These are phyloP conservation scores for Arthrobotrys musiformis DNA, from an alignment of 2,329 filamentous ascomycete species.

Conservation along the genomic window DNA sequence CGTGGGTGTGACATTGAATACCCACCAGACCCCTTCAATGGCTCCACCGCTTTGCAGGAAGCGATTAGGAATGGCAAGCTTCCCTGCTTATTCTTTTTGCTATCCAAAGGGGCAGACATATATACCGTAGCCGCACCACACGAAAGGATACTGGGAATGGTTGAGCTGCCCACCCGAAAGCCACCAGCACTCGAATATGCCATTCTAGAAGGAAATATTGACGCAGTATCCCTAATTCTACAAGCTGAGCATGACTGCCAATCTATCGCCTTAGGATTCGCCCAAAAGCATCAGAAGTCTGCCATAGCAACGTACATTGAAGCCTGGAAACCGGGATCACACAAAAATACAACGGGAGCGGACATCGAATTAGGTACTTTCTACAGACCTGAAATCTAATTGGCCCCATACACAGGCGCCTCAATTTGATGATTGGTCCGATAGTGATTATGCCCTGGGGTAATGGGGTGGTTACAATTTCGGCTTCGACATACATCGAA, in stretches of 20 bases:
- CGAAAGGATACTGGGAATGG: too few relatives aligned
- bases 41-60: background rate
- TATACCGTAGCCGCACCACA: background rate
- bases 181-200: background rate
- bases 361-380: too few relatives aligned
- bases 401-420: too few relatives aligned
- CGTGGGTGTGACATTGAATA: background rate
- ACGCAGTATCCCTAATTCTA: background rate
- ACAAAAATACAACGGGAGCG: background rate
- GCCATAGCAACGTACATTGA: background rate
- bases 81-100: background rate
- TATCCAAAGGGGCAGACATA: slow-evolving; percentile 15
- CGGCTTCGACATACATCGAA: too few relatives aligned
- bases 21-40: background rate
- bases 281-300: background rate
- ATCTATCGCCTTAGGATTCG: background rate
- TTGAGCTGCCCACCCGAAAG: background rate
- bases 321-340: background rate
- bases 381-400: too few relatives aligned
- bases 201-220: background rate
- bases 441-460: too few relatives aligned
- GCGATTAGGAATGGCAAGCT: background rate
- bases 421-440: too few relatives aligned
- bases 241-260: background rate
- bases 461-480: too few relatives aligned